Evolutionary conservation across 192 early-diverging fungal species (phyloP), one percentile per base, ranked within the genome.

Genomic region (Polychytrium aggregatum): DNA sequence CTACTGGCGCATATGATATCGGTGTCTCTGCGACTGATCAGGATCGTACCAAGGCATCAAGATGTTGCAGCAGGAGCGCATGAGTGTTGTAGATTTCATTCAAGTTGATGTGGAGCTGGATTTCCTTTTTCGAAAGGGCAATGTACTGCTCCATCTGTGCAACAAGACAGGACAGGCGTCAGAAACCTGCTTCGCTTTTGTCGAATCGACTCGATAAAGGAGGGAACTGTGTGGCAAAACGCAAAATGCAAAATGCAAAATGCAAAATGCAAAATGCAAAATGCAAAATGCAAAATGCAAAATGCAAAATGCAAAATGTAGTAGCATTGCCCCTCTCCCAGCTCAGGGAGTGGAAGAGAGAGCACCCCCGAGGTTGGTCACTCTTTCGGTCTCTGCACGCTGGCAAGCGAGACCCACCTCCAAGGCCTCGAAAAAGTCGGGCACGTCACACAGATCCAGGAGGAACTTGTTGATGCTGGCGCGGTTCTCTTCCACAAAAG

Each of bases 21-120:
- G 31, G 11, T 33, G 31, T 11, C 31, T 8, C 6, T 4, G 11
- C 31, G 31, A 4, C 30, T 45, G 37, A 46, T 5, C 30, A 17
- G 44, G 31, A 16, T 7, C 20, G 9, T 68, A 64, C 70, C 63
- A 96, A 57, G 18, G 77, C 70, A 46, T 92, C 85, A 47, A 81
- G 54, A 52, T 92, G 90, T 57, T 90, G 83, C 8, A 81, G 55
- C 53, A 96, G 65, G 27, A 96, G 64, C 24, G 81, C 65, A 41
- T 92, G 89, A 24, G 89, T 96, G 59, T 87, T 90, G 65, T 86
- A 88, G 50, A 96, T 84, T 78, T 96, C 92, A 62, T 96, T 96
- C 34, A 93, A 63, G 16, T 88, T 86, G 41, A 96, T 93, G 60
- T 85, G 81, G 10, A 96, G 66, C 46, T 82, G 64, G 42, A 92